phyloP scores from a whole-genome alignment of 352 stramenopile species.

The Globisporangium sylvaticum region DNA sequence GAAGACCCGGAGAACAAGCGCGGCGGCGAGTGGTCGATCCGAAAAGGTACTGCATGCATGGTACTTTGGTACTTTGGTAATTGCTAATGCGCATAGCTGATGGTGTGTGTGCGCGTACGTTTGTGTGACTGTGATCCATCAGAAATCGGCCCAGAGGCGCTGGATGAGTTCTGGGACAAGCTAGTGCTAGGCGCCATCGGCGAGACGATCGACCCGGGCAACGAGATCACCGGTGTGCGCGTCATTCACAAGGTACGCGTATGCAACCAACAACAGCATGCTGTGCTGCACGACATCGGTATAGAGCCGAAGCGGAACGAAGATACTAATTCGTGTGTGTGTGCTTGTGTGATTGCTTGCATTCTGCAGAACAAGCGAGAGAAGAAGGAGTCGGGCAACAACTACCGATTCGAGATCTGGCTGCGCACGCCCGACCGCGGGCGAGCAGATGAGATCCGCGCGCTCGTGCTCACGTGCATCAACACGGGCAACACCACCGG shows the following conservation, averaged over 20 bases:
- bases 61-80: background rate
- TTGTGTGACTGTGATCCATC: constrained; percentile 4
- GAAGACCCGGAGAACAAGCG: constrained; percentile 88
- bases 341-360: background rate
- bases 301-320: background rate
- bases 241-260: constrained; percentile 85
- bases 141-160: constrained; percentile 69
- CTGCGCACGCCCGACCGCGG: constrained; percentile 55
- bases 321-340: background rate
- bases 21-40: constrained; percentile 84
- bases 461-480: constrained; percentile 60
- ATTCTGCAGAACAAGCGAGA: constrained; percentile 72
- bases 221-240: constrained; percentile 89
- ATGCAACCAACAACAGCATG: background rate
- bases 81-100: constrained; percentile 3
- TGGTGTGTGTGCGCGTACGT: background rate
- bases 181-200: constrained; percentile 89
- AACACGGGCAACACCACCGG: constrained; percentile 54
- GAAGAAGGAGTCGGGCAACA: constrained; percentile 78
- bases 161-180: constrained; percentile 89
- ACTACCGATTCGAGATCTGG: constrained; percentile 87
- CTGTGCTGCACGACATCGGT: background rate
- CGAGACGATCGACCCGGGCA: constrained; percentile 79
- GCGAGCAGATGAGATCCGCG: constrained; percentile 72
- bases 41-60: constrained; percentile 42